Evolutionary conservation across 257 asterid genomes (phyloP), one percentile per base, ranked within the genome.

Genomic region (Fraxinus americana): DNA sequence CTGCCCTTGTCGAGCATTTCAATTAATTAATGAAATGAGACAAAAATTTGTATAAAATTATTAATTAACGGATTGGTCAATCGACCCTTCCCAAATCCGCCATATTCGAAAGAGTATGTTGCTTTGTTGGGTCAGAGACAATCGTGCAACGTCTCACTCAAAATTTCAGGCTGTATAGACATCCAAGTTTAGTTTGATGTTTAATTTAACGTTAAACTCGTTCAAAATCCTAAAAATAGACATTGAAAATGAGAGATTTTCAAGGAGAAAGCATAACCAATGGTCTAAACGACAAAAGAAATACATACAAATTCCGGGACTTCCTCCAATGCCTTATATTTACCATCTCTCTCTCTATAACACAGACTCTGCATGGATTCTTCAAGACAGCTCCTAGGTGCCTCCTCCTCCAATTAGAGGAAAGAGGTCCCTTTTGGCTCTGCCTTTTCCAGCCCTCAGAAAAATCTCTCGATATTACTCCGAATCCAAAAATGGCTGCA

Each of bases 311-410:
- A 61, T 19, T 41, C 86, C 89, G 82, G 73, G 43, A 78, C 48
- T 72, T 78, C 59, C 84, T 87, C 86, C 35, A 4, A 32, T 12
- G 72, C 89, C 81, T 77, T 83, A 35, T 63, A 52, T 77, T 52
- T 39, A 61, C 78, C 78, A 14, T 67, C 8, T 30, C 2, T 36
- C 61, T 21, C 38, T 77, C 82, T 61, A 79, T 79, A 57, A 77
- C 82, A 54, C 39, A 68, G 35, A 67, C 65, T 35, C 23, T 74
- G 67, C 73, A 84, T 84, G 82, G 71, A 78, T 41, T 75, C 85
- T 82, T 81, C 87, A 75, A 77, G 73, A 61, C 80, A 71, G 68
- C 82, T 75, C 66, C 75, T 57, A 77, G 83, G 77, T 66, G 23
- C 82, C 72, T 70, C 82, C 54, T 71, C 80, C 38, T 67, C 65